phyloP scores from a whole-genome alignment of 108 stramenopile genomes.

The Cyclotella baltica region DNA sequence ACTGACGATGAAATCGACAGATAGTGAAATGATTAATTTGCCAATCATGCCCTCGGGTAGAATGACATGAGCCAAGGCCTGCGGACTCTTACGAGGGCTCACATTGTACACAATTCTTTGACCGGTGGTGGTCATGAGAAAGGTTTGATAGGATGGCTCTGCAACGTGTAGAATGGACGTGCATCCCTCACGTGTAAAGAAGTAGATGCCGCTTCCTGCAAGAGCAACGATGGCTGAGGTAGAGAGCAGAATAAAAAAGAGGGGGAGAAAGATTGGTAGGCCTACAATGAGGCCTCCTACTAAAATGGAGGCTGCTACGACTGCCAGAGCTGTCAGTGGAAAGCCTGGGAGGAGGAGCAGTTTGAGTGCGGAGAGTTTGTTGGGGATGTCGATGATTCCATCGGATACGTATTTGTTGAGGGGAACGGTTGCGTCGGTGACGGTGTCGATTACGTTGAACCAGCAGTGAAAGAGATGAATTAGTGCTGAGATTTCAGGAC shows the following conservation, averaged over 20 bases:
- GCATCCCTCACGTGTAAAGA: conserved; percentile 66
- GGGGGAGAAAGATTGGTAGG: conserved; percentile 75
- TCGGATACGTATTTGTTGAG: conserved; percentile 12
- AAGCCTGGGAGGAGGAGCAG: conserved; percentile 67
- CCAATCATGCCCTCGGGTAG: conserved; percentile 73
- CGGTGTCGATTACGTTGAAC: conserved; percentile 68
- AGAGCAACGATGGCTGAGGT: conserved; percentile 22
- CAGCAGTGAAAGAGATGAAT: conserved; percentile 60
- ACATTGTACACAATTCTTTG: conserved; percentile 79
- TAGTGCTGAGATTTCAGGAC: no score
- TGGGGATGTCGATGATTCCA: conserved; percentile 19
- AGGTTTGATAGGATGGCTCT: conserved; percentile 56
- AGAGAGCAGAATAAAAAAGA: conserved; percentile 44
- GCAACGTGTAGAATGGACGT: conserved; percentile 46
- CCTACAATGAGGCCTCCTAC: no score
- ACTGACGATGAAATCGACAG: conserved; percentile 85
- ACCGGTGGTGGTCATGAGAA: conserved; percentile 62
- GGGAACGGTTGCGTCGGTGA: conserved; percentile 46
- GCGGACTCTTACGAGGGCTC: conserved; percentile 81
- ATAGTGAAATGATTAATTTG: conserved; percentile 68
- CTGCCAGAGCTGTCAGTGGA: conserved; percentile 62
- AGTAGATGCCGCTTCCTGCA: conserved; percentile 54
- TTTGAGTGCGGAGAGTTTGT: conserved; percentile 50
- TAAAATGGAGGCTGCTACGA: conserved; percentile 65
- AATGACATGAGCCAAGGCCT: conserved; percentile 58